These are phyloP conservation scores for Tephrocybe rancida DNA, from an alignment of 768 basidiomycete species.

Conservation along the genomic window DNA sequence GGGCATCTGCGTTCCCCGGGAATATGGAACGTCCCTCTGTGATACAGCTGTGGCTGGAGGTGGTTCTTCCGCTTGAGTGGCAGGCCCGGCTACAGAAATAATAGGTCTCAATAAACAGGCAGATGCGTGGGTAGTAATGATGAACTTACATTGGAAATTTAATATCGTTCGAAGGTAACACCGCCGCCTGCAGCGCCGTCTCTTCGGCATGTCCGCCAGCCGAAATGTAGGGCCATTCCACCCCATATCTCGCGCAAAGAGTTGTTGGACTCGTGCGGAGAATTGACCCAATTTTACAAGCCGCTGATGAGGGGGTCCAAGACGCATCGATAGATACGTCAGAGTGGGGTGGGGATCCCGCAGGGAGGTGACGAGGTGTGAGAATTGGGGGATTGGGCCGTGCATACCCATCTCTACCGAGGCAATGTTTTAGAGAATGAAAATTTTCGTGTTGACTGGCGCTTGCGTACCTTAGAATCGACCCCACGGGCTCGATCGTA, in stretches of 20 bases:
- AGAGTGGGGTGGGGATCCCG: slow-evolving; percentile 38
- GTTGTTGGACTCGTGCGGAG: slow-evolving; percentile 34
- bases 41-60: slow-evolving; percentile 27
- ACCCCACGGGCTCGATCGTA: slow-evolving; percentile 62
- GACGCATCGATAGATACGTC: slow-evolving; percentile 59
- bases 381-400: slow-evolving; percentile 56
- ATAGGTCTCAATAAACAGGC: too few species aligned
- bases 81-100: not conserved
- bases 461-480: slow-evolving; percentile 33
- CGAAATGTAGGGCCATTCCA: slow-evolving; percentile 37
- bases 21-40: slow-evolving; percentile 41
- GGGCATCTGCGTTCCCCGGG: slow-evolving; percentile 23
- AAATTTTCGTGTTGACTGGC: slow-evolving; percentile 27
- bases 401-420: slow-evolving; percentile 55
- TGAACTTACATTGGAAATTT: slow-evolving; percentile 32
- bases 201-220: slow-evolving; percentile 47
- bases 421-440: not conserved
- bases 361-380: slow-evolving; percentile 46
- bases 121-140: too few species aligned
- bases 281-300: slow-evolving; percentile 7
- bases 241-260: slow-evolving; percentile 50
- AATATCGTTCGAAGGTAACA: slow-evolving; percentile 32
- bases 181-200: slow-evolving; percentile 36
- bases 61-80: not conserved
- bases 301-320: slow-evolving; percentile 37